Base-by-base conservation (phyloP, 2,329 filamentous ascomycete genomes). In the Didymella pomorum region DNA sequence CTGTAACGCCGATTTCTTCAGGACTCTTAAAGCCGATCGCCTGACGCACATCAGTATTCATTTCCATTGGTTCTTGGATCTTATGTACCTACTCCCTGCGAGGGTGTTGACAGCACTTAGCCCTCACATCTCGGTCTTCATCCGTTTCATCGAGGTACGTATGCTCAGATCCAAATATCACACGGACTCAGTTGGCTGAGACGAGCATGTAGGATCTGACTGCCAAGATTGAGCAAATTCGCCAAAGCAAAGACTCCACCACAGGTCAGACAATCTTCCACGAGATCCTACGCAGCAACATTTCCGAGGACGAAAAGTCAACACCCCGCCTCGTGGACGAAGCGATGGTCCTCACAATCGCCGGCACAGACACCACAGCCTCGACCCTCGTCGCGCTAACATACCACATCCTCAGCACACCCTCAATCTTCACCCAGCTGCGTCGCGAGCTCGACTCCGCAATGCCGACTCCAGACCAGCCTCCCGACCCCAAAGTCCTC, bases 241-340 rank as follows among this genome's bases (percentile, higher is more conserved):
- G 48, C 26, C 37, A 43, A 6, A 33, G 26, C 14, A n/a, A 10
- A 8, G 26, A 20, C 2, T 18, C 23, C 7, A 10, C 9, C 7
- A 6, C 46, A 5, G 33, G 28, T 4, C n/a, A 26, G 2, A 57
- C 47, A 8, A 72, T 69, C 16, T 60, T 74, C 18, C 75, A 76
- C 51, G 68, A 76, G n/a, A 71, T 73, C 29, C 52, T 77, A 1
- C 62, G 75, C 42, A 71, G 69, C 52, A 52, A 64, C 20, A 51
- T 74, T 6, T 60, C 62, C 12, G 21, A 51, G 10, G 49, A 47
- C 10, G 62, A 61, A 26, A 66, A 62, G 26, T 51, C 54, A 12
- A 47, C 61, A 2, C 14, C 48, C 11, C 56, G 64, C 11, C 56
- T 66, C 16, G 42, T 52, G 5, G 63, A 63, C 31, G 58, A 67